Conservation (phyloP, 257 asterid genomes). For the Haberlea rhodopensis region DNA sequence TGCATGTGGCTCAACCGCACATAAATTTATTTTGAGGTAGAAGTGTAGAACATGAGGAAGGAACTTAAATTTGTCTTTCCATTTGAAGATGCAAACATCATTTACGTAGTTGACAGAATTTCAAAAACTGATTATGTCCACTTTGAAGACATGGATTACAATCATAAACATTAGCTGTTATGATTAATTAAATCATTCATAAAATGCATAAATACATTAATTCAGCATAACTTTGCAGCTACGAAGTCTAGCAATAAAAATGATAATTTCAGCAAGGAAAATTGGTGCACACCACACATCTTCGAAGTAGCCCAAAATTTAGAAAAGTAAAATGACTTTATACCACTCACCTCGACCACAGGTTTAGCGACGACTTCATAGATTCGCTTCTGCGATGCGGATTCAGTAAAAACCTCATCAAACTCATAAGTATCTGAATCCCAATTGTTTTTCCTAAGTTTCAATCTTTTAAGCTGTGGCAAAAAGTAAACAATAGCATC, state of each 20-base stretch:
- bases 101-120: background rate
- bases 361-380: slow-evolving; percentile 99
- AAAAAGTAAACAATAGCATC: slow-evolving; percentile 27
- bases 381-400: slow-evolving; percentile 94
- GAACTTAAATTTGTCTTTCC: background rate
- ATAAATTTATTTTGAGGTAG: background rate
- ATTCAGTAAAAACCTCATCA: slow-evolving; percentile 94
- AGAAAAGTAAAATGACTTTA: slow-evolving; percentile 15
- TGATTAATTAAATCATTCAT: background rate
- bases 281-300: background rate
- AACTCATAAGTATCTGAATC: slow-evolving; percentile 96
- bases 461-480: slow-evolving; percentile 87
- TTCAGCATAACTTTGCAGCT: background rate
- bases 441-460: slow-evolving; percentile 97
- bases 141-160: background rate
- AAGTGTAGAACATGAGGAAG: background rate
- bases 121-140: background rate
- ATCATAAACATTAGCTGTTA: background rate
- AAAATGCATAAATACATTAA: slow-evolving; percentile 3
- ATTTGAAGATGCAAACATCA: too few species aligned
- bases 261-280: background rate
- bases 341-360: slow-evolving; percentile 84
- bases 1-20: background rate
- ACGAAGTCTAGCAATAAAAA: background rate
- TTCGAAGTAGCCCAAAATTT: slow-evolving; percentile 1